Evolutionary conservation across 1,284 basidiomycete species (phyloP).

Genomic region (Nidula niveotomentosa): DNA sequence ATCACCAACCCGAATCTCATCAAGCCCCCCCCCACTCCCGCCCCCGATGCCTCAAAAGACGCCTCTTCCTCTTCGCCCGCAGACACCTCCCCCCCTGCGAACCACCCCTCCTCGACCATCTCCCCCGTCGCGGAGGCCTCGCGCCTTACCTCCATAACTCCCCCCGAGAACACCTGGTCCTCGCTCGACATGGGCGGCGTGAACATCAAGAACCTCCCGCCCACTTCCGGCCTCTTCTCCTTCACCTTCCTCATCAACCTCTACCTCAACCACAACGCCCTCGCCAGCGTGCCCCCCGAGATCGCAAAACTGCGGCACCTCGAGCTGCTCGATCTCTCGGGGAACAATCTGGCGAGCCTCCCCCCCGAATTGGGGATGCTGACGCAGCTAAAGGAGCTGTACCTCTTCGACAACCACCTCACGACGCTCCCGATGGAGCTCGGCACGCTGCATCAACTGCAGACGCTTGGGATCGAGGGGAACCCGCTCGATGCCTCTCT

Average conservation of each 20-base stretch:
- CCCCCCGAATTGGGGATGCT: slow-evolving; percentile 93
- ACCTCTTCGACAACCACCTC: slow-evolving; percentile 95
- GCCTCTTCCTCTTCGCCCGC: slow-evolving; percentile 17
- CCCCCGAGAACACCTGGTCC: slow-evolving; percentile 80
- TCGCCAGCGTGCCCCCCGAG: slow-evolving; percentile 80
- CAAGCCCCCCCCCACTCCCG: slow-evolving; percentile 36
- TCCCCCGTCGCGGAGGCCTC: slow-evolving; percentile 65
- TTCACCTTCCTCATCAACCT: slow-evolving; percentile 93
- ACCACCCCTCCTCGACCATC: slow-evolving; percentile 74
- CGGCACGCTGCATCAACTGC: slow-evolving; percentile 90
- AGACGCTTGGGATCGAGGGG: slow-evolving; percentile 93
- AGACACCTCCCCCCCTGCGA: slow-evolving; percentile 37
- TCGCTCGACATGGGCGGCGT: slow-evolving; percentile 98
- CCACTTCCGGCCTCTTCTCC: slow-evolving; percentile 83
- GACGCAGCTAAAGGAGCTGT: slow-evolving; percentile 87
- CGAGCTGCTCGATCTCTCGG: slow-evolving; percentile 90
- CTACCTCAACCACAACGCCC: slow-evolving; percentile 96
- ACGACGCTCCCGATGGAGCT: slow-evolving; percentile 85
- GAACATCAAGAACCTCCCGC: slow-evolving; percentile 87
- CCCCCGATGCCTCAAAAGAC: slow-evolving; percentile 33
- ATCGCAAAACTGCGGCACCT: slow-evolving; percentile 87
- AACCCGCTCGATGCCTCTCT: slow-evolving; percentile 87
- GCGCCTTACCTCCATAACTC: slow-evolving; percentile 54
- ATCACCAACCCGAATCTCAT: slow-evolving; percentile 80
- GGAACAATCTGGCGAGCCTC: slow-evolving; percentile 80